Evolutionary conservation across 1,139 yeast genomes (phyloP).

Genomic region (Taiozyma sp.): DNA sequence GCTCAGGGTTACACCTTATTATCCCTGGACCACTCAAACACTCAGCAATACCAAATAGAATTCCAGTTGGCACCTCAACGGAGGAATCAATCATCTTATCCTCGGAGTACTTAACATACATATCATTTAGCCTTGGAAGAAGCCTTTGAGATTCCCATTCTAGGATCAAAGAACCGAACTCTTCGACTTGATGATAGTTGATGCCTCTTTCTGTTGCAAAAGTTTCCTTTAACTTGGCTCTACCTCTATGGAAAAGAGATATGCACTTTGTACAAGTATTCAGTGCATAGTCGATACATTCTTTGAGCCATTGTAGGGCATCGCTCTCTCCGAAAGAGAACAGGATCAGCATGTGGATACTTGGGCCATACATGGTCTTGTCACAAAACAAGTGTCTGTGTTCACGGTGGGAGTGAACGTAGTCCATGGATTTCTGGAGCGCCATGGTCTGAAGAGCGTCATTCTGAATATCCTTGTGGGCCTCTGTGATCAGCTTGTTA

Average conservation of each 20-base stretch:
- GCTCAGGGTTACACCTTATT: conserved; percentile 32
- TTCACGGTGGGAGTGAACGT: conserved; percentile 10
- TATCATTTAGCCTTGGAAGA: conserved; percentile 26
- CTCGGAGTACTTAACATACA: conserved; percentile 18
- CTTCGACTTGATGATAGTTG: conserved; percentile 40
- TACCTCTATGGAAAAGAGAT: conserved; percentile 43
- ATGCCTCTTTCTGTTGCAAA: conserved; percentile 48
- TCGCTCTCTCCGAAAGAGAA: conserved; percentile 51
- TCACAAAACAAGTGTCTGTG: conserved; percentile 53
- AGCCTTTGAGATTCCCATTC: conserved; percentile 47
- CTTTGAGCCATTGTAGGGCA: conserved; percentile 38
- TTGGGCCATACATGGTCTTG: conserved; percentile 38
- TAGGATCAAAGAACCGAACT: conserved; percentile 44
- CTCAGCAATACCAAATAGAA: conserved; percentile 35
- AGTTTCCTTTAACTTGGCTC: conserved; percentile 44
- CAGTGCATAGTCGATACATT: conserved; percentile 35
- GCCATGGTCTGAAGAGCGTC: conserved; percentile 28
- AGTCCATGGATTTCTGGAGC: conserved; percentile 25
- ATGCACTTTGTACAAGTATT: conserved; percentile 48
- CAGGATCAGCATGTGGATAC: conserved; percentile 49
- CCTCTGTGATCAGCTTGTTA: conserved; percentile 19
- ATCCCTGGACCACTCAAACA: conserved; percentile 48
- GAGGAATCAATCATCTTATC: conserved; percentile 10
- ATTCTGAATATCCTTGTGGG: conserved; percentile 26
- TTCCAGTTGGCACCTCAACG: conserved; percentile 22